Conservation (phyloP, 2,329 filamentous ascomycete species). For the Ophiocordyceps camponoti-leonardi region DNA sequence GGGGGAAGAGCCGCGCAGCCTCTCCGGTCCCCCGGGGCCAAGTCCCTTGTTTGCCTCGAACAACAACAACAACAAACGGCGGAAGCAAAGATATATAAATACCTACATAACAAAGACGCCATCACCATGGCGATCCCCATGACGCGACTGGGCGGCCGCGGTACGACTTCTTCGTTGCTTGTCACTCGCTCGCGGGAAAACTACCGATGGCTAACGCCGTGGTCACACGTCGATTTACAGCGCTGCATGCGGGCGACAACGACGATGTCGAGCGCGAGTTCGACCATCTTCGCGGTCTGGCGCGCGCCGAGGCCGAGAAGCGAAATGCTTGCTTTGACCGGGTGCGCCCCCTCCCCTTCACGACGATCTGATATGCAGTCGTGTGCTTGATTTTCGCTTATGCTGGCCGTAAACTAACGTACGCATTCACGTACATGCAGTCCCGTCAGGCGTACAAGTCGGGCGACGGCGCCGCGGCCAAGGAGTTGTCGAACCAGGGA, state of each 20-base stretch:
- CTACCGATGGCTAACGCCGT: constrained; percentile 1
- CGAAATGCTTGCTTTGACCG: constrained; percentile 61
- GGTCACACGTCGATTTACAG: constrained; percentile 22
- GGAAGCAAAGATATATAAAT: background rate
- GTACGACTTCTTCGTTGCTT: constrained; percentile 15
- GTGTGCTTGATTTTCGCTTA: too few relatives aligned
- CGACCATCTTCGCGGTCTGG: constrained; percentile 72
- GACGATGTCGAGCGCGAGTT: constrained; percentile 68
- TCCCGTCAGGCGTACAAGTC: constrained; percentile 64
- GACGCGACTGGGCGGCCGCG: constrained; percentile 21
- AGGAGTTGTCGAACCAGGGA: constrained; percentile 68
- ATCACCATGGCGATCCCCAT: constrained; percentile 19
- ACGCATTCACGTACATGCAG: too few relatives aligned
- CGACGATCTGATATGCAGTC: too few relatives aligned
- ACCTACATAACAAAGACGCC: too few relatives aligned
- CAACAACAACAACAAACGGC: background rate
- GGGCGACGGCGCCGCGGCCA: constrained; percentile 71
- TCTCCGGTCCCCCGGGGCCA: too few relatives aligned
- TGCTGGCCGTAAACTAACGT: too few relatives aligned
- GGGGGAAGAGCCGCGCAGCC: too few relatives aligned
- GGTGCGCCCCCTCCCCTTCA: too few relatives aligned
- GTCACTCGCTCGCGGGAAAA: too few relatives aligned
- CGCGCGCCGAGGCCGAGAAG: constrained; percentile 64
- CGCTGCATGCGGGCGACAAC: constrained; percentile 57
- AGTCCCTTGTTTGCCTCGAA: too few relatives aligned